Conservation (phyloP, 495 filamentous ascomycete species). For the Neurospora sp. region DNA sequence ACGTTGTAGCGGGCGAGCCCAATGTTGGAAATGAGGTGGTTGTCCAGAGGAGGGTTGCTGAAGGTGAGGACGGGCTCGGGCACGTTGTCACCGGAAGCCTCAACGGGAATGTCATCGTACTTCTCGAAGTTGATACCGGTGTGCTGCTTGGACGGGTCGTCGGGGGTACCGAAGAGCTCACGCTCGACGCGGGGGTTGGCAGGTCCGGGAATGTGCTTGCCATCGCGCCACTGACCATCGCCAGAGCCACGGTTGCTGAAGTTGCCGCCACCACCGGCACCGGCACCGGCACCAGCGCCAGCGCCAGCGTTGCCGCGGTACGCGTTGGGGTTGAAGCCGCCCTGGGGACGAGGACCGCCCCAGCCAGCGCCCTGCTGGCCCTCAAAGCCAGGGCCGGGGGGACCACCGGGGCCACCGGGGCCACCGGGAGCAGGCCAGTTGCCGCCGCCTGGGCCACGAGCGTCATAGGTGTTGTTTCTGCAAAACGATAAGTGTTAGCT, state of each 20-base stretch:
- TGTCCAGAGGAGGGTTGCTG: conserved; percentile 87
- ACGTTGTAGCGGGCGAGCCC: conserved; percentile 85
- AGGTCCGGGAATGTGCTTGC: conserved; percentile 88
- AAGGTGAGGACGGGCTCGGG: conserved; percentile 86
- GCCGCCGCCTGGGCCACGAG: conserved; percentile 15
- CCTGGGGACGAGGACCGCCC: conserved; percentile 4
- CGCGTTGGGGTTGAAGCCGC: conserved; percentile 44
- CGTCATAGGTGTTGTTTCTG: conserved; percentile 36
- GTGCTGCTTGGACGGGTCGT: conserved; percentile 89
- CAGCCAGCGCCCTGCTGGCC: conserved; percentile 11
- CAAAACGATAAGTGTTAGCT: conserved; percentile 10
- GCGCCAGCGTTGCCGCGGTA: conserved; percentile 56
- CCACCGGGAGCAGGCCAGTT: conserved; percentile 20
- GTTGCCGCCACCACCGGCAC: conserved; percentile 39
- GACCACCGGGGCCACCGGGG: conserved; percentile 9
- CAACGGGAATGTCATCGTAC: conserved; percentile 98
- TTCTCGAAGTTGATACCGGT: conserved; percentile 99
- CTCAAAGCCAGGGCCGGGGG: conserved; percentile 16
- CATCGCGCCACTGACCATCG: conserved; percentile 92
- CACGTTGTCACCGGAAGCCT: conserved; percentile 87
- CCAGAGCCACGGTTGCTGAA: conserved; percentile 64
- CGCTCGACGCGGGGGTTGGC: conserved; percentile 82
- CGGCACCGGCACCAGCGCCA: conserved; percentile 26
- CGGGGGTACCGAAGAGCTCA: conserved; percentile 87
- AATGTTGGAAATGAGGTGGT: conserved; percentile 86